A percentile compares a stretch with the other conserved stretches of the same genome.
These are phyloP conservation scores for Lasiodiplodia gonubiensis DNA, from an alignment of 2,329 filamentous ascomycete genomes.

Conservation along the genomic window DNA sequence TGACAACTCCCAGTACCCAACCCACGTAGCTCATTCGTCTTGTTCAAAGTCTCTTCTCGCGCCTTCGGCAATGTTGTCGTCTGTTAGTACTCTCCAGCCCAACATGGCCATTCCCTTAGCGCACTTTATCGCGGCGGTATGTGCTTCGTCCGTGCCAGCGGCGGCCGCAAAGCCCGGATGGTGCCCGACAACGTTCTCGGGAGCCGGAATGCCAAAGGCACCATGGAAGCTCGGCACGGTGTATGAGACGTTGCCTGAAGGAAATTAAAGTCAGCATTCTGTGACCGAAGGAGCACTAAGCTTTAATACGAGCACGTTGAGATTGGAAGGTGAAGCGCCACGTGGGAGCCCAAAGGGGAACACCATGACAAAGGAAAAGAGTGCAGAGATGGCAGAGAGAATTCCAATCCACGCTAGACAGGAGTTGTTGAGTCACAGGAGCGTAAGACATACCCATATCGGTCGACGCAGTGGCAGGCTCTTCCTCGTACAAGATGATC, in stretches of 20 bases:
- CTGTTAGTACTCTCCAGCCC: slow-evolving; percentile 32
- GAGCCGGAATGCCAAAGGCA: slow-evolving; percentile 53
- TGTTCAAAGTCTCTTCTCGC: slow-evolving; percentile 34
- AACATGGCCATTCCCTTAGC: slow-evolving; percentile 54
- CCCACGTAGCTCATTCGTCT: not conserved
- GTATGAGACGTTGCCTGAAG: slow-evolving; percentile 53
- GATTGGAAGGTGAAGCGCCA: not conserved
- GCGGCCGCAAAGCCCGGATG: slow-evolving; percentile 53
- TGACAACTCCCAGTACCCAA: not conserved
- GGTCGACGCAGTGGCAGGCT: slow-evolving; percentile 51
- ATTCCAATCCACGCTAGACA: not conserved
- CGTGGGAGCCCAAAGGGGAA: not conserved
- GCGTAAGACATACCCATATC: slow-evolving; percentile 51
- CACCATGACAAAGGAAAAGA: no score
- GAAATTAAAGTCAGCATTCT: not conserved
- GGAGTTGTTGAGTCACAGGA: not conserved
- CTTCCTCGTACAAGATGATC: slow-evolving; percentile 46
- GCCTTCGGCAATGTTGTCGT: slow-evolving; percentile 31
- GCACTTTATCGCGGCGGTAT: slow-evolving; percentile 50
- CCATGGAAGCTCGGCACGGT: slow-evolving; percentile 56
- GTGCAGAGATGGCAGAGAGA: not conserved
- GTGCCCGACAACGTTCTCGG: slow-evolving; percentile 46
- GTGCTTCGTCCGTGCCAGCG: slow-evolving; percentile 48
- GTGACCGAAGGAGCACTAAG: not conserved
- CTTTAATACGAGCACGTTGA: not conserved